These are phyloP conservation scores for Comarum palustre DNA, from an alignment of 306 rosid species.

Conservation along the genomic window DNA sequence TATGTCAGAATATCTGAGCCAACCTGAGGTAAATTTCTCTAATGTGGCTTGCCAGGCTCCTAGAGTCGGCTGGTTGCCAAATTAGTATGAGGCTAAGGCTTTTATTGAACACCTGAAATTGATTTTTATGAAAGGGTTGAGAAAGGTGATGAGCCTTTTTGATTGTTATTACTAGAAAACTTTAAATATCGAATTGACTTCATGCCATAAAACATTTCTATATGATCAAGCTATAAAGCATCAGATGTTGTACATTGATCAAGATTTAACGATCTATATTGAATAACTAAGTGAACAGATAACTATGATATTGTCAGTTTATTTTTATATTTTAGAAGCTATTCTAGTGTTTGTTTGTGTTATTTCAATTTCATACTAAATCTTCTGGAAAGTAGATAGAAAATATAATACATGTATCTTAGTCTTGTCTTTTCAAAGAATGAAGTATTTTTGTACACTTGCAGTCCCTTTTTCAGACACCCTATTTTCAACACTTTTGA, in stretches of 20 bases:
- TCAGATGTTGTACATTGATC: not conserved
- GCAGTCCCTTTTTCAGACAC: not conserved
- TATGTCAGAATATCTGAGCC: not conserved
- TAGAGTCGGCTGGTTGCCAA: not conserved
- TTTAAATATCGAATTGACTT: not conserved
- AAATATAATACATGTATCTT: not conserved
- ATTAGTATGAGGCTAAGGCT: not conserved
- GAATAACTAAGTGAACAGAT: not conserved
- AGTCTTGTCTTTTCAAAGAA: not conserved
- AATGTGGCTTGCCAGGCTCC: not conserved
- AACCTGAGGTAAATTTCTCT: not conserved
- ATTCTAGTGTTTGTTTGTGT: not conserved
- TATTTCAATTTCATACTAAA: not conserved
- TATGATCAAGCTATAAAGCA: slow-evolving; percentile 4
- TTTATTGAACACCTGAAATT: not conserved
- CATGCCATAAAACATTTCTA: not conserved
- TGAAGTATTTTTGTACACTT: not conserved
- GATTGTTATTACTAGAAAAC: not conserved
- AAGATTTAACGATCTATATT: not conserved
- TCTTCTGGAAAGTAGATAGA: not conserved
- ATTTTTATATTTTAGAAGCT: not conserved
- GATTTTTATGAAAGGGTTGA: not conserved
- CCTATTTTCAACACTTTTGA: not conserved
- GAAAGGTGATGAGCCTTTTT: not conserved
- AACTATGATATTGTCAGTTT: not conserved